These are phyloP conservation scores for Paramyrothecium roridum DNA, from an alignment of 2,329 filamentous ascomycete genomes.

Conservation along the genomic window DNA sequence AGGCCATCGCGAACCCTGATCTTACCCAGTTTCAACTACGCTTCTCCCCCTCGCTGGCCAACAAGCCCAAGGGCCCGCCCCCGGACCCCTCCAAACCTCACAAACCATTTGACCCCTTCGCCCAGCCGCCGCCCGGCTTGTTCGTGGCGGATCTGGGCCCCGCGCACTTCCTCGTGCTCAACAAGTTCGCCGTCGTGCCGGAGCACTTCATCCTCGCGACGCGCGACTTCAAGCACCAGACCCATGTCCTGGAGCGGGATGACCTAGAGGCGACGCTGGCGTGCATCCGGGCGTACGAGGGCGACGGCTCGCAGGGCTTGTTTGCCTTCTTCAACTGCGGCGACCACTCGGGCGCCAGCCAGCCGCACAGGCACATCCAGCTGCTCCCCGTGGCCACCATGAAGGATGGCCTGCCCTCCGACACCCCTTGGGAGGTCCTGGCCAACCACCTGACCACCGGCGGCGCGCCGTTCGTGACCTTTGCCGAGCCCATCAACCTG, in stretches of 20 bases:
- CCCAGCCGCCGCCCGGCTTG: conserved; percentile 51
- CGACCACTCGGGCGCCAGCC: conserved; percentile 64
- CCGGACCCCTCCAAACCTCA: conserved; percentile 22
- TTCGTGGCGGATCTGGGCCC: conserved; percentile 49
- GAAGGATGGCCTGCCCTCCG: conserved; percentile 44
- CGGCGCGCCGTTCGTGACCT: conserved; percentile 40
- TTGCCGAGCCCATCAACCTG: conserved; percentile 33
- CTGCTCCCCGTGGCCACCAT: conserved; percentile 65
- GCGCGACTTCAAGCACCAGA: conserved; percentile 60
- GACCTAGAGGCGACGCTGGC: conserved; percentile 61
- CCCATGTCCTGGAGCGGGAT: conserved; percentile 54
- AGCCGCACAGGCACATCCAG: conserved; percentile 70
- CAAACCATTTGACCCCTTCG: conserved; percentile 61
- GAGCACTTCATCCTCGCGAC: conserved; percentile 73
- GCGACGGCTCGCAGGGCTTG: conserved; percentile 31
- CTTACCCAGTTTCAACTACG: conserved; percentile 64
- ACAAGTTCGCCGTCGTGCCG: conserved; percentile 71
- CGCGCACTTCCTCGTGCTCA: conserved; percentile 63
- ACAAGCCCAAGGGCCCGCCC: conserved; percentile 57
- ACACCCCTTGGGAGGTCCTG: conserved; percentile 44
- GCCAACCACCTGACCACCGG: conserved; percentile 32
- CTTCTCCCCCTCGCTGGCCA: conserved; percentile 65
- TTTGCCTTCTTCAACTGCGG: conserved; percentile 72
- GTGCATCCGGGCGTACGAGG: conserved; percentile 56
- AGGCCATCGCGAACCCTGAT: too few species aligned